Evolutionary conservation across 2,329 filamentous ascomycete genomes (phyloP).

Genomic region (Phyllosticta citriasiana): DNA sequence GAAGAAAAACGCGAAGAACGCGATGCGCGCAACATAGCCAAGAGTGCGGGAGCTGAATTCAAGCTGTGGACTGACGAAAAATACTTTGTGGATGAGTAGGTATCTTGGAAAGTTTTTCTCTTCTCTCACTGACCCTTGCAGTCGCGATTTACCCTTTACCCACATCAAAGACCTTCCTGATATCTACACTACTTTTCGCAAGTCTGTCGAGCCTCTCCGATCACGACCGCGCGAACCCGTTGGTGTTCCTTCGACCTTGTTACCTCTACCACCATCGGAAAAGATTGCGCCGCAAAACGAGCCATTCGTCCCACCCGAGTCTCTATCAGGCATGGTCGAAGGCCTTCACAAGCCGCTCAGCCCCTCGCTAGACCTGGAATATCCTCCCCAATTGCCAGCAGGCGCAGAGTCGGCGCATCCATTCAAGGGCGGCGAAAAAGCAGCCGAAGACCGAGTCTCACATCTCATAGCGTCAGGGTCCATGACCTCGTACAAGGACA

Average conservation of each 20-base stretch:
- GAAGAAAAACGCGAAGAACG: slow-evolving; percentile 61
- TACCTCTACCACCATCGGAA: slow-evolving; percentile 42
- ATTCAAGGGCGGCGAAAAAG: slow-evolving; percentile 57
- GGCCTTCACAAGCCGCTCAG: slow-evolving; percentile 41
- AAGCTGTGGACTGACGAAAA: slow-evolving; percentile 65
- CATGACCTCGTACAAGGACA: slow-evolving; percentile 57
- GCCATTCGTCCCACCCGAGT: slow-evolving; percentile 55
- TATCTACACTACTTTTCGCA: slow-evolving; percentile 66
- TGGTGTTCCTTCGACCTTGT: slow-evolving; percentile 47
- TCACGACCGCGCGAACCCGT: slow-evolving; percentile 50
- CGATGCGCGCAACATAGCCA: slow-evolving; percentile 44
- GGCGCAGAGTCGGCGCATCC: slow-evolving; percentile 52
- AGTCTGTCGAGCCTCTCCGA: slow-evolving; percentile 60
- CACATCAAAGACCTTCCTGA: slow-evolving; percentile 55
- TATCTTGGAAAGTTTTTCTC: slow-evolving; percentile 16
- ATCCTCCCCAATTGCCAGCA: slow-evolving; percentile 45
- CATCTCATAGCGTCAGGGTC: slow-evolving; percentile 52
- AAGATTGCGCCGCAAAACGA: slow-evolving; percentile 47
- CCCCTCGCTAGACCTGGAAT: slow-evolving; percentile 33
- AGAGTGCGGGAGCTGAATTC: slow-evolving; percentile 47
- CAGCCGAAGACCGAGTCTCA: slow-evolving; percentile 48
- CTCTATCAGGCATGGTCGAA: slow-evolving; percentile 40
- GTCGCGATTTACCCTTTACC: slow-evolving; percentile 54
- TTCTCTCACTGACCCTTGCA: slow-evolving; percentile 23
- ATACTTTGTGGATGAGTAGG: slow-evolving; percentile 70